Evolutionary conservation across 2,329 filamentous ascomycete genomes (phyloP).

Genomic region (Thelonectria discophora): DNA sequence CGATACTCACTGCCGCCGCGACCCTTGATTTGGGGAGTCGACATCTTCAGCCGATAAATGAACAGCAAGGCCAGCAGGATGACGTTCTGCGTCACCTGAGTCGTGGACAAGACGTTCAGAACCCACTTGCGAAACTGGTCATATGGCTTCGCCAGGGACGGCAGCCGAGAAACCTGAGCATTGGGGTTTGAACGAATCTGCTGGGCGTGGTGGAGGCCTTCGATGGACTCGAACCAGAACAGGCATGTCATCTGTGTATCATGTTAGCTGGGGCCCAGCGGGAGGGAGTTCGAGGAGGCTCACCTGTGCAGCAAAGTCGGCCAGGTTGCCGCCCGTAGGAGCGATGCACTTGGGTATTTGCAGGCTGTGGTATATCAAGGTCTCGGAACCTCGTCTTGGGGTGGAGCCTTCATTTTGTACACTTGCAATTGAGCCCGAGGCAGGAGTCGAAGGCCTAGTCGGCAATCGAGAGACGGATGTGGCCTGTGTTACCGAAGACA

Average conservation of each 20-base stretch:
- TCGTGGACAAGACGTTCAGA: slow-evolving; percentile 87
- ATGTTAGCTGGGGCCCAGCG: slow-evolving; percentile 18
- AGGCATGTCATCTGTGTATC: slow-evolving; percentile 84
- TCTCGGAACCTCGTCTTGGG: slow-evolving; percentile 52
- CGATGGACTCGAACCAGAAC: slow-evolving; percentile 94
- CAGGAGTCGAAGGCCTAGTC: slow-evolving; percentile 51
- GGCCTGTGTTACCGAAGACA: slow-evolving; percentile 29
- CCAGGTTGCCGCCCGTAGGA: slow-evolving; percentile 76
- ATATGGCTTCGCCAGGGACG: slow-evolving; percentile 77
- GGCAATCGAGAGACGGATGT: slow-evolving; percentile 42
- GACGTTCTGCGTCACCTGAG: slow-evolving; percentile 95
- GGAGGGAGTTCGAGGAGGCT: slow-evolving; percentile 34
- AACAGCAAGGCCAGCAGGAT: slow-evolving; percentile 90
- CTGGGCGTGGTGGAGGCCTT: slow-evolving; percentile 80
- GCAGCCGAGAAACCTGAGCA: slow-evolving; percentile 62
- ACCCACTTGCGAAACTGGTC: slow-evolving; percentile 94
- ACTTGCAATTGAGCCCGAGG: slow-evolving; percentile 41
- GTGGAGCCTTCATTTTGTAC: slow-evolving; percentile 44
- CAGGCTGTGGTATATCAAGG: slow-evolving; percentile 67
- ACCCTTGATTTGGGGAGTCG: slow-evolving; percentile 88
- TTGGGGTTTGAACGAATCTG: slow-evolving; percentile 58
- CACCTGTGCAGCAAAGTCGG: slow-evolving; percentile 86
- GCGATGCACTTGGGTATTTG: slow-evolving; percentile 81
- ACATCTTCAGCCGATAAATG: slow-evolving; percentile 90
- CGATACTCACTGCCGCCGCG: slow-evolving; percentile 94